A percentile compares a stretch with the other conserved stretches of the same genome.
Evolutionary conservation across 805 yeast species (phyloP).

Genomic region (Ogataea nitratoaversa): DNA sequence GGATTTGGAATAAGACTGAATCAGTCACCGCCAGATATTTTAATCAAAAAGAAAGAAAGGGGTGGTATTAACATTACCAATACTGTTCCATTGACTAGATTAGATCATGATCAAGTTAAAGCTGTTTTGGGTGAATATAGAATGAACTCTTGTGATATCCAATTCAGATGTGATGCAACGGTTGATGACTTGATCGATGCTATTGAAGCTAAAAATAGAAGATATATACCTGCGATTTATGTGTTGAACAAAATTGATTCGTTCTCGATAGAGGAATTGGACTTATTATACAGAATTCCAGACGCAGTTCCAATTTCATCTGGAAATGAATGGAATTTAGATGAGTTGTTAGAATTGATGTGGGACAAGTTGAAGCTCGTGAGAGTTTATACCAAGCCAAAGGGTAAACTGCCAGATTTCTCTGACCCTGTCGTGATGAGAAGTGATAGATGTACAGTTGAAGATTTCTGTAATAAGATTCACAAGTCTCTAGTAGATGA

Average conservation of each 20-base stretch:
- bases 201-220: constrained; percentile 83
- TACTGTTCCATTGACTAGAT: constrained; percentile 87
- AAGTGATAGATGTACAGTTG: constrained; percentile 76
- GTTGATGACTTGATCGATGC: constrained; percentile 96
- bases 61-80: constrained; percentile 95
- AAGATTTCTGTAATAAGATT: constrained; percentile 93
- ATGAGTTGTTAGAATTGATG: constrained; percentile 90
- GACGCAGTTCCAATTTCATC: constrained; percentile 96
- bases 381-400: constrained; percentile 96
- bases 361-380: constrained; percentile 91
- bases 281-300: constrained; percentile 85
- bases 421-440: constrained; percentile 91
- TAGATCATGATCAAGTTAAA: constrained; percentile 87
- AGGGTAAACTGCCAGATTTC: constrained; percentile 91
- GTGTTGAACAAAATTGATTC: constrained; percentile 95
- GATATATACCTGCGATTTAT: constrained; percentile 92
- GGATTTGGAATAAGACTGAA: constrained; percentile 96
- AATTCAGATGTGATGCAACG: constrained; percentile 95
- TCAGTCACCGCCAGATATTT: constrained; percentile 87
- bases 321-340: constrained; percentile 95
- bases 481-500: constrained; percentile 93
- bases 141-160: constrained; percentile 93
- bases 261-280: constrained; percentile 89
- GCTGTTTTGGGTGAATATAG: constrained; percentile 97
- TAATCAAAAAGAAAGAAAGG: constrained; percentile 87